Base-by-base conservation (phyloP, 1,139 yeast species). In the Diutina pseudorugosa region DNA sequence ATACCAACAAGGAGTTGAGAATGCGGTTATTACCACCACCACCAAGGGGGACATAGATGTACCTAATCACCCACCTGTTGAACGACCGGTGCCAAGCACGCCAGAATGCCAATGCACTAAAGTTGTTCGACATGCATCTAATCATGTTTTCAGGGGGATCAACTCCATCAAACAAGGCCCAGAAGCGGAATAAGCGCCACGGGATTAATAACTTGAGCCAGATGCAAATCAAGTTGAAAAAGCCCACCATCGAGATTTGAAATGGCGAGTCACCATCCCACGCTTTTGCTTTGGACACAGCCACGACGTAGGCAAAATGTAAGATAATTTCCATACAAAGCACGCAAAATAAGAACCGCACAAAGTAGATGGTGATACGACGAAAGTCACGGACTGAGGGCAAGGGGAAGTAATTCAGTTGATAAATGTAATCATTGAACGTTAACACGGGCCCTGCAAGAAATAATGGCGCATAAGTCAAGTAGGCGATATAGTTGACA, bases 131-230 rank as follows among this genome's bases (percentile, higher is more conserved):
- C 81, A 94, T 89, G 64, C 98, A 91, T 54, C 99, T 75, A 54
- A 94, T 82, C 98, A 94, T 94, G 62, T 94, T 94, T 64, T 94
- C 99, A 1, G 98, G 98, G 0, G 98, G 89, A 63, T 93, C 98
- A 53, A 93, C 88, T 0, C 89, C 89, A 67, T 94, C 98, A 18
- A 88, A 62, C 57, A 94, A 70, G 8, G 94, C 79, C 98, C 99
- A 94, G 60, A 93, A 73, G 57, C 99, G 73, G 70, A 94, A 94
- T 52, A 93, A 70, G 62, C 99, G 77, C 99, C 99, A 94, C 1
- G 98, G 98, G 53, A 94, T 84, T 55, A 94, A 74, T 44, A 94
- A 75, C 67, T 93, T 85, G 58, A 93, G 75, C 98, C 98, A 94
- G 53, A 93, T 88, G 52, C 93, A 80, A 61, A 87, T 90, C 60